Evolutionary conservation across 345 rosid species (phyloP).

Genomic region (Ceriops zippeliana): DNA sequence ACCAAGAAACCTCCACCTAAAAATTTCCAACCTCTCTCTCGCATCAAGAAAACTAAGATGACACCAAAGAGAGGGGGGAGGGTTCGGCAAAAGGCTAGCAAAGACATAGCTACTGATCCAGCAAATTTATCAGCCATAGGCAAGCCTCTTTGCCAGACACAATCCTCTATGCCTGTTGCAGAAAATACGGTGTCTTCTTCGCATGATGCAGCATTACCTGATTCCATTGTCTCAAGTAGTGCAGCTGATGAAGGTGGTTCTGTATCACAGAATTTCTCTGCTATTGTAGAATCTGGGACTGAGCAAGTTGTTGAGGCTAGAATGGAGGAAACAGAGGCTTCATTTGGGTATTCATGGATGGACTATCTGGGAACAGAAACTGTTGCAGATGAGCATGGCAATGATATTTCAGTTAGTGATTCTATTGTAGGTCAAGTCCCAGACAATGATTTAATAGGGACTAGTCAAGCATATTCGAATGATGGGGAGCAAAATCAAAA

Average conservation of each 20-base stretch:
- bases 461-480: constrained; percentile 22
- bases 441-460: constrained; percentile 32
- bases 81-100: constrained; percentile 43
- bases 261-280: constrained; percentile 27
- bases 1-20: constrained; percentile 69
- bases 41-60: constrained; percentile 62
- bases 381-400: constrained; percentile 35
- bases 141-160: constrained; percentile 22
- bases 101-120: constrained; percentile 35
- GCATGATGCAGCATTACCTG: constrained; percentile 25
- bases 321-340: constrained; percentile 24
- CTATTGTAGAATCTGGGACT: constrained; percentile 24
- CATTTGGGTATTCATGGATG: constrained; percentile 39
- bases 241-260: constrained; percentile 25
- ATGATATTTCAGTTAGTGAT: constrained; percentile 25
- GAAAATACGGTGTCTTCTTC: constrained; percentile 27
- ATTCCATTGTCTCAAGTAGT: constrained; percentile 21
- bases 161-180: constrained; percentile 15
- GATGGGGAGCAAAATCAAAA: constrained; percentile 36
- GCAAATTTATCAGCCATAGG: constrained; percentile 24
- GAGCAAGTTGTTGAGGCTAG: constrained; percentile 35
- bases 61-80: constrained; percentile 58
- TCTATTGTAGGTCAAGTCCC: constrained; percentile 21
- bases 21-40: constrained; percentile 49
- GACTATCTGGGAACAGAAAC: constrained; percentile 46